Conservation (phyloP, 2,329 filamentous ascomycete genomes). For the Hymenoscyphus salicellus region DNA sequence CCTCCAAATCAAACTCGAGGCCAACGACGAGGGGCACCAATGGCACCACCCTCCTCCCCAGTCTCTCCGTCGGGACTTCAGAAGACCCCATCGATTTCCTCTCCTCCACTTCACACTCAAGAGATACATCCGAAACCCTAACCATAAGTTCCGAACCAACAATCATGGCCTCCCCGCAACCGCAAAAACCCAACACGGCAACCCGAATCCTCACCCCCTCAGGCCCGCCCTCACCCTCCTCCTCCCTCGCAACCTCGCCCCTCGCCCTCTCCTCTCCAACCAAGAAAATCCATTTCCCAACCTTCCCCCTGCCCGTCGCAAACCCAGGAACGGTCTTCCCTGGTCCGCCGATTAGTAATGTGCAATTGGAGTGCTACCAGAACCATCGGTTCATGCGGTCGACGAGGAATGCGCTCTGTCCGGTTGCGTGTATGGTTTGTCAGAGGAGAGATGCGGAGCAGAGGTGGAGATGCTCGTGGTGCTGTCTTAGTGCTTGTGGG, state of each 20-base stretch:
- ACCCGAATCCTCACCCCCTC: slow-evolving; percentile 28
- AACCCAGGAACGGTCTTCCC: slow-evolving; percentile 24
- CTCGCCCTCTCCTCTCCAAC: slow-evolving; percentile 15
- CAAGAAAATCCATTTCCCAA: slow-evolving; percentile 25
- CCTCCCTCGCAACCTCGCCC: slow-evolving; percentile 18
- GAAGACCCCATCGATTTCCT: not conserved
- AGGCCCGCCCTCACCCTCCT: slow-evolving; percentile 17
- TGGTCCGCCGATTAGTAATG: slow-evolving; percentile 21
- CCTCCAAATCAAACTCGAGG: slow-evolving; percentile 25
- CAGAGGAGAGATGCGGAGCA: slow-evolving; percentile 29
- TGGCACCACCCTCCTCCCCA: slow-evolving; percentile 6
- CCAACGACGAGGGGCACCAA: slow-evolving; percentile 4
- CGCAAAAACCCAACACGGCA: slow-evolving; percentile 23
- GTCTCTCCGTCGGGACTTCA: slow-evolving; percentile 3
- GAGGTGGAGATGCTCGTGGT: slow-evolving; percentile 36
- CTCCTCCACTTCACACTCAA: slow-evolving; percentile 19
- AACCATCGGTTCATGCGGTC: slow-evolving; percentile 32
- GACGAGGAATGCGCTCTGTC: slow-evolving; percentile 31
- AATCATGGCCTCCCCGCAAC: slow-evolving; percentile 28
- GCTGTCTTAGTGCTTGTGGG: slow-evolving; percentile 35
- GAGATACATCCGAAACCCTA: slow-evolving; percentile 29
- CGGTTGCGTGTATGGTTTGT: slow-evolving; percentile 36
- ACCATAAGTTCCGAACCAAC: slow-evolving; percentile 29
- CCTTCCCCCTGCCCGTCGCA: slow-evolving; percentile 16
- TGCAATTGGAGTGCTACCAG: slow-evolving; percentile 35